Evolutionary conservation across 2,329 filamentous ascomycete genomes (phyloP).

Genomic region (Venturiaceae sp.): DNA sequence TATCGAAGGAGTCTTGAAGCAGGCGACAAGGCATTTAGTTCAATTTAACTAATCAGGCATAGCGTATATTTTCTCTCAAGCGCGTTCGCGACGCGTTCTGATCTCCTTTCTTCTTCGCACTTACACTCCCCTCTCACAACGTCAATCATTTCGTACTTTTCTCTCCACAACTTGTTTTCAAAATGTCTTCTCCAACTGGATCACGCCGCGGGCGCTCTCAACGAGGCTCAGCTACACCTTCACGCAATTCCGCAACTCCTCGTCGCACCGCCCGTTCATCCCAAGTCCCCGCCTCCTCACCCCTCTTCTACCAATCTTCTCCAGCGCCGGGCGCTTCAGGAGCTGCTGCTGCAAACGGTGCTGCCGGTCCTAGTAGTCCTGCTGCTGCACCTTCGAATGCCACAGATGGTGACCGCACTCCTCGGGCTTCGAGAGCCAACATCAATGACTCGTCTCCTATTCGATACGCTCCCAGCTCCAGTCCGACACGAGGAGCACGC

Average conservation of each 20-base stretch:
- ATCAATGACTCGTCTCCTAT: slow-evolving; percentile 80
- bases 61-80: background rate
- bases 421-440: slow-evolving; percentile 49
- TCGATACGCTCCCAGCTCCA: slow-evolving; percentile 83
- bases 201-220: slow-evolving; percentile 8
- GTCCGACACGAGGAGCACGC: slow-evolving; percentile 21
- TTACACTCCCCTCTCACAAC: background rate
- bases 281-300: slow-evolving; percentile 58
- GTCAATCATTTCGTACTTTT: background rate
- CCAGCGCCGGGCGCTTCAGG: slow-evolving; percentile 32
- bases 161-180: background rate
- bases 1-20: background rate
- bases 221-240: background rate
- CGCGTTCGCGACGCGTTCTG: background rate
- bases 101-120: background rate
- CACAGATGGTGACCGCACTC: slow-evolving; percentile 57
- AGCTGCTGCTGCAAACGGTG: slow-evolving; percentile 23
- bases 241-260: slow-evolving; percentile 32
- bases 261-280: slow-evolving; percentile 44
- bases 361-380: slow-evolving; percentile 15
- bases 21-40: background rate
- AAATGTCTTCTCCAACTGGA: slow-evolving; percentile 9
- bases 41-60: background rate
- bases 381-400: slow-evolving; percentile 30
- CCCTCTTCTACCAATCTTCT: slow-evolving; percentile 65